Evolutionary conservation across 192 early-diverging fungal species (phyloP).

Genomic region (Linnemannia exigua): DNA sequence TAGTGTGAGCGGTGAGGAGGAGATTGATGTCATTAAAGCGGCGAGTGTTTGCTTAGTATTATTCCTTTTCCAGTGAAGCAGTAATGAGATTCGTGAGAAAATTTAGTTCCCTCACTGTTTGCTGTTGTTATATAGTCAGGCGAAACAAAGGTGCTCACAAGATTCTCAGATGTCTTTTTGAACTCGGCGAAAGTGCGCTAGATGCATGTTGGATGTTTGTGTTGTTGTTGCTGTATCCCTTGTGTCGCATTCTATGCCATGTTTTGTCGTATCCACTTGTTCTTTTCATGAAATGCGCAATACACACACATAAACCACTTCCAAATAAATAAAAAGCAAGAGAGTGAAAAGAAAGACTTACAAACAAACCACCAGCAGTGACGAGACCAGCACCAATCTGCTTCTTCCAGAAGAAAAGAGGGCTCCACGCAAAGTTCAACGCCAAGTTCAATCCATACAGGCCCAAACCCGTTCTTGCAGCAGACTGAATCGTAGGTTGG

Average conservation of each 20-base stretch:
- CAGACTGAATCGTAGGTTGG: conserved; percentile 4
- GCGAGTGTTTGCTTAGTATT: too few relatives aligned
- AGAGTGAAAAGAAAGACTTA: conserved; percentile 23
- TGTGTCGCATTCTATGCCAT: neutral
- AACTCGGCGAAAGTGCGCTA: neutral
- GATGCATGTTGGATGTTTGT: neutral
- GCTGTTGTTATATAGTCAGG: too few relatives aligned
- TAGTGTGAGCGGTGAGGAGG: neutral
- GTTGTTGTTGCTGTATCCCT: neutral
- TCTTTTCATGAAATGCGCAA: too few relatives aligned
- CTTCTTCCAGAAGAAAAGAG: conserved; percentile 40
- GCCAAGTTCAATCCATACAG: conserved; percentile 41
- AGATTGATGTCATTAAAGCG: neutral
- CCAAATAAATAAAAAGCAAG: neutral
- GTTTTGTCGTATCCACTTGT: neutral
- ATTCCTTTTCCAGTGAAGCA: too few relatives aligned
- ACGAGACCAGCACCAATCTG: conserved; percentile 38
- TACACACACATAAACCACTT: too few relatives aligned
- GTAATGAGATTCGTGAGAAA: too few relatives aligned
- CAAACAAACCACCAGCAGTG: conserved; percentile 41
- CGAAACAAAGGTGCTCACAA: neutral
- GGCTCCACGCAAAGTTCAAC: conserved; percentile 52
- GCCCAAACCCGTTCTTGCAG: conserved; percentile 33
- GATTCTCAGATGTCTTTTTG: neutral
- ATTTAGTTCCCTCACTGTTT: neutral